phyloP scores from a whole-genome alignment of 2,329 filamentous ascomycete species.

The Tolypocladium pustulatum region DNA sequence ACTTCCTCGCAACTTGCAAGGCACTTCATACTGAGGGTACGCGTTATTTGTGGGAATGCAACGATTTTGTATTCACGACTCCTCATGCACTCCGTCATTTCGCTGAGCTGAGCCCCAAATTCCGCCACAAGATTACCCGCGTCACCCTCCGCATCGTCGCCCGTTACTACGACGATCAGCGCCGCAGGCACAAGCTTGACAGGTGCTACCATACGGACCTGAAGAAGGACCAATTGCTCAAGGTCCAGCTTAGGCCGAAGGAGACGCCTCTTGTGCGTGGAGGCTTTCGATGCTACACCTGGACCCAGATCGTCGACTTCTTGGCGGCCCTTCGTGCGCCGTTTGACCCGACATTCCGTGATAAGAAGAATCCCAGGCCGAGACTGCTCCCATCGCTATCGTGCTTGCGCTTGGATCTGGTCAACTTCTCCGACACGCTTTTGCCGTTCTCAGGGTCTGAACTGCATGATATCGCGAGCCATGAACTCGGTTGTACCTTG shows the following conservation, averaged over 20 bases:
- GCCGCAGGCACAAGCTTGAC: constrained; percentile 29
- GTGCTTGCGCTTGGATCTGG: constrained; percentile 40
- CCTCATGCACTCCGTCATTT: constrained; percentile 38
- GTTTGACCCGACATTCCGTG: constrained; percentile 28
- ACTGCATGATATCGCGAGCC: constrained; percentile 41
- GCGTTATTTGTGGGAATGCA: constrained; percentile 38
- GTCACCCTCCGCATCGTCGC: constrained; percentile 44
- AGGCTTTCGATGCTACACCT: constrained; percentile 44
- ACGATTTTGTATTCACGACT: constrained; percentile 45
- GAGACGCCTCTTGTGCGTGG: constrained; percentile 36
- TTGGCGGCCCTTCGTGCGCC: constrained; percentile 39
- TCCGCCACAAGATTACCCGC: constrained; percentile 32
- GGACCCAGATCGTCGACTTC: constrained; percentile 43
- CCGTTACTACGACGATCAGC: constrained; percentile 43
- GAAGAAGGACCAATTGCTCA: constrained; percentile 29
- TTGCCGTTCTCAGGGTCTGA: constrained; percentile 34
- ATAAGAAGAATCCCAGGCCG: constrained; percentile 24
- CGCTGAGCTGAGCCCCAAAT: constrained; percentile 29
- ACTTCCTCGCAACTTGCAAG: constrained; percentile 41
- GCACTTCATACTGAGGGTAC: constrained; percentile 38
- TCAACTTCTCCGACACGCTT: constrained; percentile 40
- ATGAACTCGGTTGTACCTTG: constrained; percentile 41
- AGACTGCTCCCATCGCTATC: constrained; percentile 36
- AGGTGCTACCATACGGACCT: constrained; percentile 31
- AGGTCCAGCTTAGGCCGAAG: constrained; percentile 29